phyloP scores from a whole-genome alignment of 257 asterid species.

The Gentiana macrophylla region DNA sequence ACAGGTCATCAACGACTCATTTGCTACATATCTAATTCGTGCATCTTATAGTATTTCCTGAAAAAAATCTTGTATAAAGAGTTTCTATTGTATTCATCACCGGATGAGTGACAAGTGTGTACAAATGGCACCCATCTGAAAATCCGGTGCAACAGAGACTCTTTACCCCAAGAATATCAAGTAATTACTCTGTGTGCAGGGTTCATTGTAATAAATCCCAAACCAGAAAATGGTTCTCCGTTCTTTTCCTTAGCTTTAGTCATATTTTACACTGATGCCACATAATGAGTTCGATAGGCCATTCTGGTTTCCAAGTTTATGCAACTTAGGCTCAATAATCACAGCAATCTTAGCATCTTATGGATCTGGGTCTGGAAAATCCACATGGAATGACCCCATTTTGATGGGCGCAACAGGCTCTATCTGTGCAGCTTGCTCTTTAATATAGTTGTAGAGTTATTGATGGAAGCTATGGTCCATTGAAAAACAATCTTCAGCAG shows the following conservation, averaged over 20 bases:
- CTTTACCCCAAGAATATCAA: too few species aligned
- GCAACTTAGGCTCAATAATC: conserved; percentile 54
- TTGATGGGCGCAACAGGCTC: conserved; percentile 34
- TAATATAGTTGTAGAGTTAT: conserved; percentile 49
- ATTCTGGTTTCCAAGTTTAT: conserved; percentile 48
- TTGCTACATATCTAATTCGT: background rate
- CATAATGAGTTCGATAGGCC: conserved; percentile 36
- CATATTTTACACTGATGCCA: conserved; percentile 34
- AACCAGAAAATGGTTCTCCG: background rate
- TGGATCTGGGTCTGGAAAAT: conserved; percentile 53
- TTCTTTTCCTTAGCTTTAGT: conserved; percentile 1
- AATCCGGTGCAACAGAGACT: too few species aligned
- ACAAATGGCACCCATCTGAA: too few species aligned
- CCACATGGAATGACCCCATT: conserved; percentile 67
- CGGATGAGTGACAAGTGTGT: too few species aligned
- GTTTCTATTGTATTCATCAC: too few species aligned
- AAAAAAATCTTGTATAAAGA: too few species aligned
- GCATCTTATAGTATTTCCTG: background rate
- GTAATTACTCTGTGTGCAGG: background rate
- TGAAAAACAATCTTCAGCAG: conserved; percentile 51
- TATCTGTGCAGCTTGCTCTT: conserved; percentile 45
- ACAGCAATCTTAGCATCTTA: conserved; percentile 46
- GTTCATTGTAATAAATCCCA: too few species aligned
- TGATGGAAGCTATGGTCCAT: conserved; percentile 72
- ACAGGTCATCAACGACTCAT: background rate